These are phyloP conservation scores for Setaria viridis DNA, from an alignment of 202 grass and related monocot species.

Conservation along the genomic window DNA sequence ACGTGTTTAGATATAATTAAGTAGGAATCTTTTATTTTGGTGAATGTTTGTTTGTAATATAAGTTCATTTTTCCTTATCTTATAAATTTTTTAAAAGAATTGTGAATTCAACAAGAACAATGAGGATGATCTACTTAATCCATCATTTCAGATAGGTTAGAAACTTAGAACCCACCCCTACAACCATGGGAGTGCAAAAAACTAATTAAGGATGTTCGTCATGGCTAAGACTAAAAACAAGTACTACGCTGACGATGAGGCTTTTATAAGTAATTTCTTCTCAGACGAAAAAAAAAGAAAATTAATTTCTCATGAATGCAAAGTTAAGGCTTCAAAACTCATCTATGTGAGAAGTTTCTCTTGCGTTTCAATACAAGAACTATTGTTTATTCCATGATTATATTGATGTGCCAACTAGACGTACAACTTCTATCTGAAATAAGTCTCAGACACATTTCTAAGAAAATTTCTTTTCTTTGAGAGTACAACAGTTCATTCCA, in stretches of 20 bases:
- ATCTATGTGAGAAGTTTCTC: neutral
- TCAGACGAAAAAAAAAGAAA: neutral
- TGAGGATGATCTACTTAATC: too few species aligned
- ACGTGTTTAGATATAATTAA: neutral
- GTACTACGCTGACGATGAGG: neutral
- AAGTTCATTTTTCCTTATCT: neutral
- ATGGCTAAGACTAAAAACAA: neutral
- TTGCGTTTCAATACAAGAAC: neutral
- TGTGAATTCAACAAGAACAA: neutral
- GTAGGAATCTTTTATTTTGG: neutral
- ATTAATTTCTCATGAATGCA: neutral
- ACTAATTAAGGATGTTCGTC: neutral
- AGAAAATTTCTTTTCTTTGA: neutral
- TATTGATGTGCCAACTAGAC: neutral
- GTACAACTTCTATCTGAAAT: neutral
- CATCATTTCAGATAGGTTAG: neutral
- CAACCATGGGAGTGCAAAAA: neutral
- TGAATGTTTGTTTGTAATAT: neutral
- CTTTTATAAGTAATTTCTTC: neutral
- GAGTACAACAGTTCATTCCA: neutral
- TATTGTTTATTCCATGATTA: neutral
- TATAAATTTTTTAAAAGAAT: neutral
- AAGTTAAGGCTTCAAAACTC: neutral
- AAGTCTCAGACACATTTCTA: neutral
- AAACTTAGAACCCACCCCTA: neutral